phyloP scores from a whole-genome alignment of 2,329 filamentous ascomycete species.

The Cladosporium sp. region DNA sequence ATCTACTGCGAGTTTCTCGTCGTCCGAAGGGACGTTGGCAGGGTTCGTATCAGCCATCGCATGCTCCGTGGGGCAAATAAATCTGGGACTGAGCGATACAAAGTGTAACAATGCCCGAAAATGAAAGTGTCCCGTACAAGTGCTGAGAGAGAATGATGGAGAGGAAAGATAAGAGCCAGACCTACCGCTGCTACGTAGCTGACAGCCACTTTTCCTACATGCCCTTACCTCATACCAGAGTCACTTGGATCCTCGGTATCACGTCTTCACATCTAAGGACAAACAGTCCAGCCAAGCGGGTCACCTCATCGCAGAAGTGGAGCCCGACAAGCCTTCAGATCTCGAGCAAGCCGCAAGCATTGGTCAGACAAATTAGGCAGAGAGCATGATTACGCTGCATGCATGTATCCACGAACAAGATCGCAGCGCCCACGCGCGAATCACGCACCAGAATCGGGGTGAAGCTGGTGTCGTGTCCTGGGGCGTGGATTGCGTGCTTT shows the following conservation, averaged over 20 bases:
- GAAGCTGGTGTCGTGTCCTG: not conserved
- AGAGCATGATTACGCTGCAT: not conserved
- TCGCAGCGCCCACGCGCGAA: not conserved
- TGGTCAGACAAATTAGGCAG: not conserved
- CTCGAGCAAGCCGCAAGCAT: not conserved
- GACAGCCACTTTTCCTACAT: too few relatives aligned
- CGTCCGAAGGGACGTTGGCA: not conserved
- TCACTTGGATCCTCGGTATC: not conserved
- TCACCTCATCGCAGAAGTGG: slow-evolving; percentile 3
- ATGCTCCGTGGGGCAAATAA: not conserved
- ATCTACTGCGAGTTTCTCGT: not conserved
- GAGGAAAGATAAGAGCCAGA: not conserved
- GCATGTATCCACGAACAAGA: not conserved
- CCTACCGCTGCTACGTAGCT: not conserved
- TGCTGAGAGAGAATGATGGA: not conserved
- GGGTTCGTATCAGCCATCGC: not conserved
- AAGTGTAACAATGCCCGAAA: too few relatives aligned
- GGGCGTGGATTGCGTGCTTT: slow-evolving; percentile 10
- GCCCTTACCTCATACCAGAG: too few relatives aligned
- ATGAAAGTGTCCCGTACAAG: too few relatives aligned
- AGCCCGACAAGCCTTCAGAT: not conserved
- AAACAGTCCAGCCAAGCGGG: not conserved
- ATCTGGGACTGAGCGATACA: too few relatives aligned
- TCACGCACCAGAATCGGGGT: not conserved
- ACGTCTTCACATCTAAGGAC: not conserved